Evolutionary conservation across 2,329 filamentous ascomycete genomes (phyloP).

Genomic region (Colletotrichum higginsianum): DNA sequence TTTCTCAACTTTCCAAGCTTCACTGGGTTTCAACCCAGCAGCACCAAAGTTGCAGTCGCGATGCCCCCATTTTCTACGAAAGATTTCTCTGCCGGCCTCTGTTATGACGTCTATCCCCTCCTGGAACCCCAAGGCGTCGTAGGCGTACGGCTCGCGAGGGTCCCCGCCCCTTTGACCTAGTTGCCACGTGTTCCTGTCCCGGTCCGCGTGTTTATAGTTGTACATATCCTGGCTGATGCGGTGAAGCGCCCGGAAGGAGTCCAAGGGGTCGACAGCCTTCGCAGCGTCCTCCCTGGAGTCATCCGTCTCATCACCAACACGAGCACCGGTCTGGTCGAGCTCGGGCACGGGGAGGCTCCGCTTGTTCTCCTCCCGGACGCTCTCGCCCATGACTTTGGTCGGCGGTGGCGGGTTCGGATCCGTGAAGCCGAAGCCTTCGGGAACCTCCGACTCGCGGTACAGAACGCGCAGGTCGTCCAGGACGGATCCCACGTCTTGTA

Average conservation of each 20-base stretch:
- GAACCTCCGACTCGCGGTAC: slow-evolving; percentile 58
- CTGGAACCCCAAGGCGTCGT: slow-evolving; percentile 61
- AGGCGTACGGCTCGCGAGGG: slow-evolving; percentile 66
- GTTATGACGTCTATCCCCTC: slow-evolving; percentile 60
- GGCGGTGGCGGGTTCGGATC: slow-evolving; percentile 54
- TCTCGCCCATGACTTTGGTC: not conserved
- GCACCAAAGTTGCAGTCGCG: slow-evolving; percentile 57
- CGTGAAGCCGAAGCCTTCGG: slow-evolving; percentile 50
- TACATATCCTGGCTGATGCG: slow-evolving; percentile 55
- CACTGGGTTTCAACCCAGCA: slow-evolving; percentile 55
- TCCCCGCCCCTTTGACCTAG: slow-evolving; percentile 64
- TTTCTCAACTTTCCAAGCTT: slow-evolving; percentile 62
- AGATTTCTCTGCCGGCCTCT: slow-evolving; percentile 60
- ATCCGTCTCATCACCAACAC: not conserved
- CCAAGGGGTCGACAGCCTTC: slow-evolving; percentile 18
- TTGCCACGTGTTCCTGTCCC: slow-evolving; percentile 67
- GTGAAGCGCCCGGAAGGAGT: slow-evolving; percentile 23
- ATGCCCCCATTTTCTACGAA: slow-evolving; percentile 63
- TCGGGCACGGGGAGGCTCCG: slow-evolving; percentile 10
- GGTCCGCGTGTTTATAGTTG: slow-evolving; percentile 58
- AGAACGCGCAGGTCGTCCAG: slow-evolving; percentile 63
- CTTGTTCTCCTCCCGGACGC: not conserved
- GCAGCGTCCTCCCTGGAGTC: not conserved
- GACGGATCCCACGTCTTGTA: slow-evolving; percentile 62
- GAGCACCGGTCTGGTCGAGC: not conserved